These are phyloP conservation scores for Irpex sp. DNA, from an alignment of 1,284 basidiomycete species.

Conservation along the genomic window DNA sequence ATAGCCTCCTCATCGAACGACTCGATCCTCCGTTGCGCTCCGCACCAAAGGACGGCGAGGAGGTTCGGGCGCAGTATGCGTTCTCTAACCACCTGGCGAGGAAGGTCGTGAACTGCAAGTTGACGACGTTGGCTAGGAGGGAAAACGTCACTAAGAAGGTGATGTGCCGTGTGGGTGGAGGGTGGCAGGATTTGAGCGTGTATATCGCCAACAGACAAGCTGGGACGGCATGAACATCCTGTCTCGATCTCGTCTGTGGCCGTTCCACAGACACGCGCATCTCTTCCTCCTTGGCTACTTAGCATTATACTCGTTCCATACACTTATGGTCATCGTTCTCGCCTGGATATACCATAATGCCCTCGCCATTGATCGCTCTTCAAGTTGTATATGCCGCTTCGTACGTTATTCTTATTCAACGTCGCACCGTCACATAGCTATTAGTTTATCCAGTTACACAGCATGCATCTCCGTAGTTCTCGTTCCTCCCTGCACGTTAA, in stretches of 20 bases:
- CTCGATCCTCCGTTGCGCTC: slow-evolving; percentile 72
- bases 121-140: slow-evolving; percentile 69
- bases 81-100: slow-evolving; percentile 68
- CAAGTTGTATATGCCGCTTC: neutral
- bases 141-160: slow-evolving; percentile 68
- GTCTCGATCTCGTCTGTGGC: neutral
- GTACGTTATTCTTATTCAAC: neutral
- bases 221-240: slow-evolving; percentile 18
- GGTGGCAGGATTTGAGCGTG: slow-evolving; percentile 83
- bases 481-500: neutral
- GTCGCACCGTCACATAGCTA: neutral
- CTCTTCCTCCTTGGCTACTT: too few relatives aligned
- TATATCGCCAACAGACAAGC: slow-evolving; percentile 70
- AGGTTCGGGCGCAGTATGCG: slow-evolving; percentile 79
- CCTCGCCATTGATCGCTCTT: neutral
- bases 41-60: slow-evolving; percentile 68
- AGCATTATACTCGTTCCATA: too few relatives aligned
- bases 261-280: neutral
- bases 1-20: slow-evolving; percentile 73
- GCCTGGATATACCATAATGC: too few relatives aligned
- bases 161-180: slow-evolving; percentile 83
- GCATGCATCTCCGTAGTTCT: neutral
- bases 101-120: slow-evolving; percentile 75
- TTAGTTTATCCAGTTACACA: neutral
- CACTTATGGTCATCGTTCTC: too few relatives aligned